phyloP scores from a whole-genome alignment of 768 basidiomycete genomes.

The Coprinellus aureogranulatus region DNA sequence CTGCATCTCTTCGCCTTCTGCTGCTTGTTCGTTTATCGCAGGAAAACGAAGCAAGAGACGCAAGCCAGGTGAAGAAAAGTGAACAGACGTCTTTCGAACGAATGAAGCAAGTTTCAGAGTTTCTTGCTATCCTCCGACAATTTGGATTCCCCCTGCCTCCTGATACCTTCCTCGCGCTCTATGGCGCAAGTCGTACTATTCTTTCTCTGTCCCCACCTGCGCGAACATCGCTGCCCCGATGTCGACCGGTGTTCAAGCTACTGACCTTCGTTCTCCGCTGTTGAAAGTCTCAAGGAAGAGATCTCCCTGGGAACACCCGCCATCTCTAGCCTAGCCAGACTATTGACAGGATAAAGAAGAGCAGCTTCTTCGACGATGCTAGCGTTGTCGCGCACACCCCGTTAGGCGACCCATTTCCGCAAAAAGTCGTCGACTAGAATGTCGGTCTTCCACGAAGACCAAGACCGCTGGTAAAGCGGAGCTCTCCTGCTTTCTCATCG shows the following conservation, averaged over 20 bases:
- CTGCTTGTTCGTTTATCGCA: no score
- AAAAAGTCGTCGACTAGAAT: constrained; percentile 81
- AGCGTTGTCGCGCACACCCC: constrained; percentile 86
- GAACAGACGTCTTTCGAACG: no score
- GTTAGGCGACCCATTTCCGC: constrained; percentile 92
- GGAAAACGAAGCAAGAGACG: no score
- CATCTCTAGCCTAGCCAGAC: constrained; percentile 82
- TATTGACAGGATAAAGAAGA: constrained; percentile 94
- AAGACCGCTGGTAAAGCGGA: constrained; percentile 96
- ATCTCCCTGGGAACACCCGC: constrained; percentile 87
- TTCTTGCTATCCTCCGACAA: no score
- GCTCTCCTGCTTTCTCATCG: constrained; percentile 90
- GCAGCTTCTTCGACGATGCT: constrained; percentile 82
- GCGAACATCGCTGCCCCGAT: constrained; percentile 97
- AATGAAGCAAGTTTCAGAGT: no score
- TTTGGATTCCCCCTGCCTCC: no score
- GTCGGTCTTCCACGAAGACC: constrained; percentile 95
- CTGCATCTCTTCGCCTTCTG: no score
- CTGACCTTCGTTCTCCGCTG: constrained; percentile 94
- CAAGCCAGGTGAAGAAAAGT: no score
- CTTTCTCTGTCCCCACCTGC: constrained; percentile 72
- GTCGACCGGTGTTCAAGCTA: constrained; percentile 81
- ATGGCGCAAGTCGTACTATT: constrained; percentile 79
- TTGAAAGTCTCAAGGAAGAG: constrained; percentile 92
- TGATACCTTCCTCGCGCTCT: constrained; percentile 92